A percentile compares a stretch with the other conserved stretches of the same genome.
Conservation (phyloP, 202 grass and related monocot species). For the Schoenoplectus tabernaemontani region DNA sequence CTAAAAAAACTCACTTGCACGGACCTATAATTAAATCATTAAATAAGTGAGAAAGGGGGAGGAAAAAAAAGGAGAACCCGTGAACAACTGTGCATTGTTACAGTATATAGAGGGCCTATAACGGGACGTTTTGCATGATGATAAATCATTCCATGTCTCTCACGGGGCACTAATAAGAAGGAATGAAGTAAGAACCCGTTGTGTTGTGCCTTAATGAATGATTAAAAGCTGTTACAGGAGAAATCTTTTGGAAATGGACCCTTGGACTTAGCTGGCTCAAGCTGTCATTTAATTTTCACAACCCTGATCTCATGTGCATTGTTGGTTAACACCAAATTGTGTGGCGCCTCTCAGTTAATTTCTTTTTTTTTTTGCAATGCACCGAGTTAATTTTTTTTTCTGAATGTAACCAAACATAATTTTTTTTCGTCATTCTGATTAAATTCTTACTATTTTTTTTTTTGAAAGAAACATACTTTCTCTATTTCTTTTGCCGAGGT, state of each 20-base stretch:
- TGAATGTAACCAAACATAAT: no score
- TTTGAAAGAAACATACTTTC: no score
- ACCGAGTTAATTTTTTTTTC: no score
- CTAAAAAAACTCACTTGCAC: neutral
- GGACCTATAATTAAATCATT: neutral
- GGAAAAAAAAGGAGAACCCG: neutral
- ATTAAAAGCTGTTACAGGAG: conserved; percentile 1
- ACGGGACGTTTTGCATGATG: neutral
- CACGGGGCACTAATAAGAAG: neutral
- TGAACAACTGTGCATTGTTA: neutral
- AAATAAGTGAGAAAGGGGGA: neutral
- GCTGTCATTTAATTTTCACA: neutral
- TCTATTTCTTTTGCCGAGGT: no score
- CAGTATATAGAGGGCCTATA: neutral
- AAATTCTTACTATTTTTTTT: no score
- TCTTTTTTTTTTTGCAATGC: no score
- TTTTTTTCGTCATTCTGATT: no score
- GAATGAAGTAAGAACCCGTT: neutral
- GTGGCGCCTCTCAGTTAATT: no score
- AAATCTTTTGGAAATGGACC: conserved; percentile 14
- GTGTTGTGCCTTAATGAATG: conserved; percentile 1
- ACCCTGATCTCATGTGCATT: neutral
- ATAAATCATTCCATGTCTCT: conserved; percentile 1
- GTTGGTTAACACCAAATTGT: neutral
- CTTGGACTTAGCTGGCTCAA: conserved; percentile 19